Evolutionary conservation across 768 basidiomycete species (phyloP).

Genomic region (Pluteus cervinus): DNA sequence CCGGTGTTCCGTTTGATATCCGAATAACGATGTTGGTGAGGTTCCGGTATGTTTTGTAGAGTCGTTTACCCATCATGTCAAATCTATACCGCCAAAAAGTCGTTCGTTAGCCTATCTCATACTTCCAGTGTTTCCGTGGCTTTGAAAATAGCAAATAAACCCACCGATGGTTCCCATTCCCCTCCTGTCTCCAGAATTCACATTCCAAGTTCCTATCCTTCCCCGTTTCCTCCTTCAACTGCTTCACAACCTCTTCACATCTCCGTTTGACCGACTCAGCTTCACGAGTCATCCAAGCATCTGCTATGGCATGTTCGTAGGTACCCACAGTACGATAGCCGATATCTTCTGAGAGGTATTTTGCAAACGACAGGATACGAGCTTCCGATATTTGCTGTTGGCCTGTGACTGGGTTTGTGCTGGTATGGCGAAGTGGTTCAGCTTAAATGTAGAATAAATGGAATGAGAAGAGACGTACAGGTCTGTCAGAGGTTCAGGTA

Average conservation of each 20-base stretch:
- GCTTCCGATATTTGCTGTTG: conserved; percentile 70
- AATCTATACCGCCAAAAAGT: conserved; percentile 44
- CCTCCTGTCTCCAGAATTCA: conserved; percentile 87
- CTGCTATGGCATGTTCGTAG: conserved; percentile 78
- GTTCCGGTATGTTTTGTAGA: conserved; percentile 84
- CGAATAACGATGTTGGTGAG: conserved; percentile 89
- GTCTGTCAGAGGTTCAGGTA: conserved; percentile 50
- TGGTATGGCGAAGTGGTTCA: conserved; percentile 8
- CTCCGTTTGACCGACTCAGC: conserved; percentile 53
- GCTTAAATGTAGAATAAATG: background rate
- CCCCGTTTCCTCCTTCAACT: conserved; percentile 27
- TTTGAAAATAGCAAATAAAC: conserved; percentile 16
- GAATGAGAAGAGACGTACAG: conserved; percentile 31
- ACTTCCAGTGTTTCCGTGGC: background rate
- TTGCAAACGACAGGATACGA: conserved; percentile 56
- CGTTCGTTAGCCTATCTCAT: background rate
- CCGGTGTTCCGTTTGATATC: conserved; percentile 68
- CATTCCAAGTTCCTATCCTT: conserved; percentile 71
- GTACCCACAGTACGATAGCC: conserved; percentile 93
- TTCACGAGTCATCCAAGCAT: conserved; percentile 73
- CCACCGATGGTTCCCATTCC: conserved; percentile 83
- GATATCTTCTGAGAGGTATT: conserved; percentile 75
- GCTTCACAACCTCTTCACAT: conserved; percentile 56
- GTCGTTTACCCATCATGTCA: conserved; percentile 81
- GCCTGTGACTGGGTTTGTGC: conserved; percentile 44